phyloP scores from a whole-genome alignment of 2,329 filamentous ascomycete species.

The Tolypocladium endophyticum region DNA sequence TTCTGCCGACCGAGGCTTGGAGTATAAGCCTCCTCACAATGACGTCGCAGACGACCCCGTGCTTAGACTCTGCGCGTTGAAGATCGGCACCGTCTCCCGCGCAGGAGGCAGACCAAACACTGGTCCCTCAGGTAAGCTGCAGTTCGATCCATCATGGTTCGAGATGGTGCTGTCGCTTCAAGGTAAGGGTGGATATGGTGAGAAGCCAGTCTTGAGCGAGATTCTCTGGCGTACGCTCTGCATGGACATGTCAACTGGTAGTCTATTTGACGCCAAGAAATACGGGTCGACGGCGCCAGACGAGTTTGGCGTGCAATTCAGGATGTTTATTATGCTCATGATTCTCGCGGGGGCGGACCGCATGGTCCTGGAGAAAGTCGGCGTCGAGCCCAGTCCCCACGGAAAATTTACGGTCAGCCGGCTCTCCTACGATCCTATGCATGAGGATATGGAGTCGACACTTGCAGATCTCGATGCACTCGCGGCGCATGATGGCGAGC shows the following conservation, averaged over 20 bases:
- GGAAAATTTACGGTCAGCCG: constrained; percentile 3
- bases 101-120: constrained; percentile 6
- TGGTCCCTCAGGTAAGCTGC: constrained; percentile 8
- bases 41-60: neutral
- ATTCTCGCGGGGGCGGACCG: constrained; percentile 22
- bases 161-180: constrained; percentile 9
- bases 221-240: constrained; percentile 15
- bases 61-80: constrained; percentile 5
- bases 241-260: constrained; percentile 13
- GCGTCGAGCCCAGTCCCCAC: constrained; percentile 9
- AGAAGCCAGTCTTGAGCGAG: constrained; percentile 5
- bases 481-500: constrained; percentile 6
- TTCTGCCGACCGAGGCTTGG: constrained; percentile 9
- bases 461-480: constrained; percentile 10
- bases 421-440: constrained; percentile 9
- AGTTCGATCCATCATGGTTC: constrained; percentile 12
- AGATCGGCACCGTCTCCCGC: constrained; percentile 7
- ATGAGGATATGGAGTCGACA: constrained; percentile 7
- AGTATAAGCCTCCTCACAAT: constrained; percentile 1
- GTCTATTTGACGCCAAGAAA: constrained; percentile 8
- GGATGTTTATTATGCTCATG: constrained; percentile 10
- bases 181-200: neutral
- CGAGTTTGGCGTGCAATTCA: constrained; percentile 10
- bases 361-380: constrained; percentile 17
- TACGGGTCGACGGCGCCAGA: constrained; percentile 8